Evolutionary conservation across 1,139 yeast species (phyloP), one percentile per base, ranked within the genome.

Genomic region (Hyphopichia wangnamkhiaoensis): DNA sequence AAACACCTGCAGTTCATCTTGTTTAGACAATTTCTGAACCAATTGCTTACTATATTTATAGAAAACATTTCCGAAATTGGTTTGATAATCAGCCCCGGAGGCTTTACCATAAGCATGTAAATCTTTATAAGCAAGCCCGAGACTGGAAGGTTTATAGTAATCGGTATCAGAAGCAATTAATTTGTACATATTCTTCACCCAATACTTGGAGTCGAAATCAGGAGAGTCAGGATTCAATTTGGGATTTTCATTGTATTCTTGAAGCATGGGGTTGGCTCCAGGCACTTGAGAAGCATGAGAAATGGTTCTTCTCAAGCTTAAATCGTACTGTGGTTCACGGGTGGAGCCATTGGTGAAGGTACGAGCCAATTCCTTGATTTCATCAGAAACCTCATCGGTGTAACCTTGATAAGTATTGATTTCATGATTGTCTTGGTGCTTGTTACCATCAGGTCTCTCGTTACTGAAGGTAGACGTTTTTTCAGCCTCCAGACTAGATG

Each of bases 281-380:
- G 81, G 80, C 13, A 77, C 79, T 40, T 65, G 69, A 1, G 80
- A 69, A 79, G 76, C 71, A 44, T 74, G 67, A 16, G 74, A 60
- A 47, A 75, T 58, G 33, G 71, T 68, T 41, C 63, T 54, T 10
- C 16, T n/a, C 9, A 31, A 21, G n/a, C 18, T 13, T 15, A 13
- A n/a, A 14, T n/a, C 9, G 14, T 13, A 8, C 7, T 10, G 14
- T 13, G 10, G 5, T 1, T 19, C 7, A 5, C 7, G 27, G 16
- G 7, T 8, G 4, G 33, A 24, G 21, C 23, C 10, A 29, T 52
- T 50, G 21, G 68, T 58, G 29, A 65, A 50, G 1, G 67, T 62
- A 43, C 66, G 59, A 8, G 72, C 74, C 40, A 68, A 54, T 2
- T 58, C 50, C 28, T 55, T 57, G 23, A 68, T 58, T 15, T 35